A percentile compares a stretch with the other conserved stretches of the same genome.
phyloP scores from a whole-genome alignment of 2,329 filamentous ascomycete species.

The Curvularia hawaiiensis region DNA sequence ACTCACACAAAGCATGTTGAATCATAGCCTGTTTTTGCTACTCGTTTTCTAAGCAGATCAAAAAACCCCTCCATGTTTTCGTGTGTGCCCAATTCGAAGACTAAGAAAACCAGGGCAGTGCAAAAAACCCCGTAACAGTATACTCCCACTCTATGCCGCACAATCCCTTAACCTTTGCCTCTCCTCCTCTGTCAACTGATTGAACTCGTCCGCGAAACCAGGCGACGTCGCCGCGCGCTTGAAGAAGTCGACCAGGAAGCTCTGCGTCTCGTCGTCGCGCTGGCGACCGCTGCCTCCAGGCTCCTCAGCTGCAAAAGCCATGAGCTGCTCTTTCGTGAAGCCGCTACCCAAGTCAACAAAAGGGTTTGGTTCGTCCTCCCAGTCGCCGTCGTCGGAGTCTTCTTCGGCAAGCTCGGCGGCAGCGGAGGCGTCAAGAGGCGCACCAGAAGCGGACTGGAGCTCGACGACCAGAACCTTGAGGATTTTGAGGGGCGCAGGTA shows the following conservation, averaged over 20 bases:
- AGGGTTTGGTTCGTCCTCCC: slow-evolving; percentile 83
- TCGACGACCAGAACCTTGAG: slow-evolving; percentile 95
- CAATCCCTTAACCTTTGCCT: slow-evolving; percentile 56
- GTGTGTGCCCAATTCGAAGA: neutral
- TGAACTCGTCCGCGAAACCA: slow-evolving; percentile 62
- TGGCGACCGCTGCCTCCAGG: slow-evolving; percentile 59
- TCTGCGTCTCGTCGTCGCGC: slow-evolving; percentile 88
- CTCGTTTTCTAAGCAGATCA: no score
- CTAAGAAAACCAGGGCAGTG: no score
- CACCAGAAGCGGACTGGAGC: slow-evolving; percentile 78
- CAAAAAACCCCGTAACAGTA: neutral
- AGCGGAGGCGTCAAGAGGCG: slow-evolving; percentile 61
- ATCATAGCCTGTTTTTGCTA: no score
- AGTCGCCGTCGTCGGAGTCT: slow-evolving; percentile 65
- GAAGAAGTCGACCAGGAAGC: slow-evolving; percentile 84
- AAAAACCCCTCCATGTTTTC: neutral
- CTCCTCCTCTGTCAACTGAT: slow-evolving; percentile 59
- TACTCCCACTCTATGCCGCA: slow-evolving; percentile 23
- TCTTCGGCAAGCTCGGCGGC: slow-evolving; percentile 70
- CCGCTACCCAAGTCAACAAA: slow-evolving; percentile 71
- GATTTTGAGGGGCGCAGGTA: slow-evolving; percentile 91
- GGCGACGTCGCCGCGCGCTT: slow-evolving; percentile 58
- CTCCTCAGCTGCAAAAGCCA: slow-evolving; percentile 70
- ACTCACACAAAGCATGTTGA: no score
- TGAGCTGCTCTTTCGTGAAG: slow-evolving; percentile 68